Conservation (phyloP, 306 rosid genomes). For the Chamaecrista fasciculata region DNA sequence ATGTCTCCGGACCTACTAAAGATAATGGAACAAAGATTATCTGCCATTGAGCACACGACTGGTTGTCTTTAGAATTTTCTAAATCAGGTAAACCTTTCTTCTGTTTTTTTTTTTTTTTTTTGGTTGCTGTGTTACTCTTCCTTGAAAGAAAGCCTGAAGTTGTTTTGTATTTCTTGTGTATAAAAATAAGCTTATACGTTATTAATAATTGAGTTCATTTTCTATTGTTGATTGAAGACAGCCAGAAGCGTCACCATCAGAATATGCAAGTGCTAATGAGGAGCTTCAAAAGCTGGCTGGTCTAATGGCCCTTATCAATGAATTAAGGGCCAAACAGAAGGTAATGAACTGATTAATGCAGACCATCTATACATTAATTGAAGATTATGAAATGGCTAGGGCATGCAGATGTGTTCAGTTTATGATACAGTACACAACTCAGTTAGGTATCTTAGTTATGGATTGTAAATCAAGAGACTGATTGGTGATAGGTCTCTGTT, state of each 20-base stretch:
- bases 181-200: not conserved
- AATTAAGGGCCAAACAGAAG: slow-evolving; percentile 74
- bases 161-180: not conserved
- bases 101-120: not conserved
- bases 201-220: not conserved
- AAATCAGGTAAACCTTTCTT: slow-evolving; percentile 59
- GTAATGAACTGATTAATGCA: slow-evolving; percentile 33
- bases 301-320: slow-evolving; percentile 59
- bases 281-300: slow-evolving; percentile 77
- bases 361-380: not conserved
- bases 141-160: not conserved
- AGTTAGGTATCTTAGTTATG: too few species aligned
- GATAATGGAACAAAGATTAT: slow-evolving; percentile 74
- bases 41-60: slow-evolving; percentile 60
- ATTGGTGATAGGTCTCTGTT: too few species aligned
- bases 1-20: slow-evolving; percentile 55
- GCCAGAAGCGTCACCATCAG: slow-evolving; percentile 78
- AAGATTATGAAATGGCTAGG: too few species aligned
- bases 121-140: not conserved
- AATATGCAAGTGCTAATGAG: slow-evolving; percentile 80
- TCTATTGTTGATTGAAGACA: slow-evolving; percentile 68
- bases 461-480: too few species aligned
- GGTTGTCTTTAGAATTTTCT: slow-evolving; percentile 51
- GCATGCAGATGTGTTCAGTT: not conserved
- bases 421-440: too few species aligned